These are phyloP conservation scores for Lichtheimia hyalospora DNA, from an alignment of 371 early-diverging fungal species.

Conservation along the genomic window DNA sequence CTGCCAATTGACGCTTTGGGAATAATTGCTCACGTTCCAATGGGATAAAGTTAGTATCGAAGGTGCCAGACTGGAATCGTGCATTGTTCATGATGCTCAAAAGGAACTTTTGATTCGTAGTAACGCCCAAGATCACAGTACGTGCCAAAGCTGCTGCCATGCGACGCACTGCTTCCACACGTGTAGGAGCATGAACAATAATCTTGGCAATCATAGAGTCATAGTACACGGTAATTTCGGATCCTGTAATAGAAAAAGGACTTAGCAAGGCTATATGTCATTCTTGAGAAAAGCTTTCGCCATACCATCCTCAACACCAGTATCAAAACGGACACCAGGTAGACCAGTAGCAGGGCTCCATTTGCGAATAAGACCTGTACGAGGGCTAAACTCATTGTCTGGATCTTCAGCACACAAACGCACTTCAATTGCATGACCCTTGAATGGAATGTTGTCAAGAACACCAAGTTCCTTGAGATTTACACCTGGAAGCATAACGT, in stretches of 20 bases:
- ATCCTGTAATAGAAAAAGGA: slow-evolving; percentile 34
- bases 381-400: slow-evolving; percentile 85
- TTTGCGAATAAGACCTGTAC: slow-evolving; percentile 71
- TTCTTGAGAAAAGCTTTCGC: neutral
- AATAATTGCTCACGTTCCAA: slow-evolving; percentile 35
- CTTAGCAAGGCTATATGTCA: neutral
- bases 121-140: slow-evolving; percentile 61
- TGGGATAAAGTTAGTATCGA: slow-evolving; percentile 63
- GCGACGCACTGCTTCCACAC: slow-evolving; percentile 70
- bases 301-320: slow-evolving; percentile 79
- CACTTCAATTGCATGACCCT: slow-evolving; percentile 83
- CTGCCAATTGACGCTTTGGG: slow-evolving; percentile 12
- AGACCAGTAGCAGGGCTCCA: slow-evolving; percentile 73
- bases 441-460: slow-evolving; percentile 49
- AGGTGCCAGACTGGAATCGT: slow-evolving; percentile 58
- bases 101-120: slow-evolving; percentile 70
- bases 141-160: slow-evolving; percentile 74
- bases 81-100: slow-evolving; percentile 52
- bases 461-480: slow-evolving; percentile 44
- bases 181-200: slow-evolving; percentile 80
- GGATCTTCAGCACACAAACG: slow-evolving; percentile 89
- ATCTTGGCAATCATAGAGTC: slow-evolving; percentile 89
- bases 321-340: slow-evolving; percentile 76
- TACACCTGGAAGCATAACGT: slow-evolving; percentile 14
- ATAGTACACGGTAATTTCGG: slow-evolving; percentile 78